Percentiles rank a stretch among this genome's conserved stretches.
phyloP scores from a whole-genome alignment of 352 stramenopile genomes.

The Pythium periplocum region DNA sequence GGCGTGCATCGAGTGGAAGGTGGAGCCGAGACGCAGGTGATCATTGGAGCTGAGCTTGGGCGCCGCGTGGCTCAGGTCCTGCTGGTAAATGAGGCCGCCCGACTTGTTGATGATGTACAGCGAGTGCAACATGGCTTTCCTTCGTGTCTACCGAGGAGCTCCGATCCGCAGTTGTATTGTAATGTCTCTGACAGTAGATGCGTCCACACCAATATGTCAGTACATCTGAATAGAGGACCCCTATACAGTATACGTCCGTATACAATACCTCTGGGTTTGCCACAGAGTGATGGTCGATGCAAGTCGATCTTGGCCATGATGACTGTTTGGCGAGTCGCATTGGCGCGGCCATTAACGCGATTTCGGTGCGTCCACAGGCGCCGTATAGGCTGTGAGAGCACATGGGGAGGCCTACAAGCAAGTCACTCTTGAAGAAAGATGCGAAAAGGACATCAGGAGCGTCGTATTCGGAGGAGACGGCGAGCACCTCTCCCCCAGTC shows the following conservation, averaged over 20 bases:
- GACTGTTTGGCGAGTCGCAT: too few species aligned
- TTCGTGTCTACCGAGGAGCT: not conserved
- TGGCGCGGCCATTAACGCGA: too few species aligned
- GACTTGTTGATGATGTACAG: conserved; percentile 95
- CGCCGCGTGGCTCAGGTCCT: conserved; percentile 82
- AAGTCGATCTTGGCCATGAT: too few species aligned
- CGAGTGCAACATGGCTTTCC: conserved; percentile 75
- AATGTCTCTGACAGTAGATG: conserved; percentile 2
- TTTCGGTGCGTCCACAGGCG: too few species aligned
- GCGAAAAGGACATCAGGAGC: not conserved
- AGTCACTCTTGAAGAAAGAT: conserved; percentile 13
- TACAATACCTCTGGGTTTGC: too few species aligned
- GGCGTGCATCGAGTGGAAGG: conserved; percentile 93
- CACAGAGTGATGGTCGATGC: conserved; percentile 14
- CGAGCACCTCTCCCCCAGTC: not conserved
- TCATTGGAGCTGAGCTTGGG: conserved; percentile 90
- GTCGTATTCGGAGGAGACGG: conserved; percentile 3
- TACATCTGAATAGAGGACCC: conserved; percentile 10
- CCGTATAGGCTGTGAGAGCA: too few species aligned
- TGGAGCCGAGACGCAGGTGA: conserved; percentile 90
- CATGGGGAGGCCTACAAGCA: conserved; percentile 10
- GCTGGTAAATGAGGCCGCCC: conserved; percentile 90
- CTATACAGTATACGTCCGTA: too few species aligned
- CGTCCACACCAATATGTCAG: not conserved
- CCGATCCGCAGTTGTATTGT: conserved; percentile 4